Percentiles rank a stretch among this genome's conserved stretches.
These are phyloP conservation scores for thale cress (Arabidopsis thaliana) DNA, from an alignment of 345 rosid genomes.

Conservation along the genomic window TAIR10.1 NC_003076.8:2971501-2972000, in stretches of 20 bases:
- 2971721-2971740: background rate
- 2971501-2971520: slow-evolving; percentile 86
- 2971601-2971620: background rate
- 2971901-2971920: slow-evolving; percentile 98
- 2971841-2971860: background rate
- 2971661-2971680: no score
- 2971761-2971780: background rate
- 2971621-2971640: background rate
- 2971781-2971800: background rate
- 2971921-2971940: slow-evolving; percentile 89
- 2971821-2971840: background rate
- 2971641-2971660: background rate
- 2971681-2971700: no score
- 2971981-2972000: background rate
- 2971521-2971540: slow-evolving; percentile 45
- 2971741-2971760: background rate
- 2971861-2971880: slow-evolving; percentile 62
- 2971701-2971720: no score
- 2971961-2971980: slow-evolving; percentile 47
- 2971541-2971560: background rate
- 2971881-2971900: slow-evolving; percentile 74
- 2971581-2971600: background rate
- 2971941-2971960: slow-evolving; percentile 64
- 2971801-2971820: background rate
- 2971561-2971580: background rate